These are phyloP conservation scores for Casuarina cunninghamiana DNA, from an alignment of 306 rosid genomes.

Conservation along the genomic window DNA sequence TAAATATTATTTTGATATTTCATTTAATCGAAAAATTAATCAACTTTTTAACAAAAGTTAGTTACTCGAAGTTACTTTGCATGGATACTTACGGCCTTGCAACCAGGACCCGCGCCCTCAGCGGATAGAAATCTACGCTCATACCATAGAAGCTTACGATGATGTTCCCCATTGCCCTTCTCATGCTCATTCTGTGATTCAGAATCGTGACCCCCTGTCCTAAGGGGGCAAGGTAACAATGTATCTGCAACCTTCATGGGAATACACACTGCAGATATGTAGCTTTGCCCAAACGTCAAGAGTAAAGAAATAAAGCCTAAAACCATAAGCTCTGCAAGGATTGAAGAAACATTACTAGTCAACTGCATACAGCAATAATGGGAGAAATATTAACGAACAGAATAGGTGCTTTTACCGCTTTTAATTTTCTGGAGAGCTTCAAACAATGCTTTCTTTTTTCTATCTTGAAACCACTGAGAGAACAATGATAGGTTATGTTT, in stretches of 20 bases:
- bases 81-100: slow-evolving; percentile 40
- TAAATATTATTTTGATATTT: no score
- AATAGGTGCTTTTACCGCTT: slow-evolving; percentile 47
- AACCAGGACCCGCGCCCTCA: slow-evolving; percentile 14
- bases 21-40: no score
- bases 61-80: no score
- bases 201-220: not conserved
- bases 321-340: slow-evolving; percentile 88
- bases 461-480: slow-evolving; percentile 59
- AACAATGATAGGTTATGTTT: not conserved
- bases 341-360: not conserved
- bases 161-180: slow-evolving; percentile 27
- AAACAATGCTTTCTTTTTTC: slow-evolving; percentile 59
- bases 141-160: slow-evolving; percentile 65
- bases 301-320: slow-evolving; percentile 89
- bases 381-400: not conserved
- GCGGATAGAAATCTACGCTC: slow-evolving; percentile 60
- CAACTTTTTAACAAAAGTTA: no score
- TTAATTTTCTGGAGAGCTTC: slow-evolving; percentile 95
- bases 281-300: slow-evolving; percentile 81
- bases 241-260: slow-evolving; percentile 41
- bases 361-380: not conserved
- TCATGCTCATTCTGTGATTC: slow-evolving; percentile 9
- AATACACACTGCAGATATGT: slow-evolving; percentile 60
- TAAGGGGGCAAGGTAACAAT: slow-evolving; percentile 75